These are phyloP conservation scores for Paxillus rubicundulus DNA, from an alignment of 768 basidiomycete genomes.

Conservation along the genomic window DNA sequence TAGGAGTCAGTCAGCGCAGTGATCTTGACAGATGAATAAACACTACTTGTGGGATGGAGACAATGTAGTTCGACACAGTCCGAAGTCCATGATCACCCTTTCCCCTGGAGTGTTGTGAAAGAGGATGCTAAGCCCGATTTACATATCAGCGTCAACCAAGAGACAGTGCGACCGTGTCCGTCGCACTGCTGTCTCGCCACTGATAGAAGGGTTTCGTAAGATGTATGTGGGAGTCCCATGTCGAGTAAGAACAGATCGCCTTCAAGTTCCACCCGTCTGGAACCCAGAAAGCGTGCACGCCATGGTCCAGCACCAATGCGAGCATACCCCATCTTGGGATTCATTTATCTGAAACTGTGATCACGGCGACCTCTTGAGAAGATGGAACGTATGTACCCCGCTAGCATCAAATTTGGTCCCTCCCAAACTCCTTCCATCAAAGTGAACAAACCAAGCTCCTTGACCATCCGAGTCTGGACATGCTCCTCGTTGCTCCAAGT, in stretches of 20 bases:
- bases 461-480: slow-evolving; percentile 70
- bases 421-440: slow-evolving; percentile 71
- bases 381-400: too few species aligned
- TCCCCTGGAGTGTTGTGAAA: too few species aligned
- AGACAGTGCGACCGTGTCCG: slow-evolving; percentile 37
- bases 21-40: too few species aligned
- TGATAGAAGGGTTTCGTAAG: slow-evolving; percentile 78
- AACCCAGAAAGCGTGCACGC: too few species aligned
- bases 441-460: slow-evolving; percentile 74
- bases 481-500: slow-evolving; percentile 85
- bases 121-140: slow-evolving; percentile 83
- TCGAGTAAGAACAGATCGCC: slow-evolving; percentile 51
- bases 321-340: too few species aligned
- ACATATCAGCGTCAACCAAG: slow-evolving; percentile 81
- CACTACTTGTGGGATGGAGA: too few species aligned
- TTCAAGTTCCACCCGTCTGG: slow-evolving; percentile 15
- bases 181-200: slow-evolving; percentile 83
- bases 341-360: too few species aligned
- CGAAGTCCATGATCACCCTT: too few species aligned
- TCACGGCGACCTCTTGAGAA: too few species aligned
- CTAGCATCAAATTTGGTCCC: slow-evolving; percentile 29
- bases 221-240: slow-evolving; percentile 80
- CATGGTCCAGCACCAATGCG: too few species aligned
- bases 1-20: too few species aligned
- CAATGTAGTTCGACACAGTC: too few species aligned